Evolutionary conservation across 2,329 filamentous ascomycete species (phyloP).

Genomic region (Chaetomiaceae sp.): DNA sequence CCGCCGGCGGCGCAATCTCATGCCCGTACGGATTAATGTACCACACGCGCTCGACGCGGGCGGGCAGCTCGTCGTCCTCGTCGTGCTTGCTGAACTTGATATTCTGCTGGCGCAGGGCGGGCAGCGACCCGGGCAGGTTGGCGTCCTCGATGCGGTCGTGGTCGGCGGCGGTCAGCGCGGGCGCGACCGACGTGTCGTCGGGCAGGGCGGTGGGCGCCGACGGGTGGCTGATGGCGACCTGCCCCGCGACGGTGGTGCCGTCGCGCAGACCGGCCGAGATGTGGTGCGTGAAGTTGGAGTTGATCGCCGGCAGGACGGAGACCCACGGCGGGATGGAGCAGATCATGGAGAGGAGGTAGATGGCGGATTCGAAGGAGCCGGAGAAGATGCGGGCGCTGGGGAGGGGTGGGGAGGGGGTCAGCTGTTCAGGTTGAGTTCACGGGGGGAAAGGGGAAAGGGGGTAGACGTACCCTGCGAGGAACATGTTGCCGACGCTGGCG

Average conservation of each 20-base stretch:
- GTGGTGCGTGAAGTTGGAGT: slow-evolving; percentile 92
- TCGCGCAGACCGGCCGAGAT: slow-evolving; percentile 78
- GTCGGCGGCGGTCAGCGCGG: slow-evolving; percentile 33
- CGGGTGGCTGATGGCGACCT: slow-evolving; percentile 89
- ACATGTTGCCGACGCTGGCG: slow-evolving; percentile 72
- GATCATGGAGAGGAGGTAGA: slow-evolving; percentile 82
- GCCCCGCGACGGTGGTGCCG: slow-evolving; percentile 74
- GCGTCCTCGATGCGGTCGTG: slow-evolving; percentile 71
- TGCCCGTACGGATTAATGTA: slow-evolving; percentile 99
- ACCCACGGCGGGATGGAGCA: slow-evolving; percentile 75
- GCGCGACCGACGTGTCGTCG: slow-evolving; percentile 26
- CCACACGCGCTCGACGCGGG: slow-evolving; percentile 77
- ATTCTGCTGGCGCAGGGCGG: slow-evolving; percentile 71
- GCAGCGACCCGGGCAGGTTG: slow-evolving; percentile 73
- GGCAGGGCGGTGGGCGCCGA: slow-evolving; percentile 54
- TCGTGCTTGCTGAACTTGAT: slow-evolving; percentile 73
- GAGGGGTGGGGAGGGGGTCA: background rate
- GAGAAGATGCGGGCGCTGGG: slow-evolving; percentile 71
- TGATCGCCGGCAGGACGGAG: slow-evolving; percentile 80
- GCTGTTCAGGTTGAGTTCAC: background rate
- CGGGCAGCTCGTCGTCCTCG: slow-evolving; percentile 68
- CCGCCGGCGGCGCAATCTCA: slow-evolving; percentile 78
- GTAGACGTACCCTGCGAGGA: slow-evolving; percentile 62
- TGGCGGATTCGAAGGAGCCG: slow-evolving; percentile 85
- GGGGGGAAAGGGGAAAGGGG: too few species aligned